phyloP scores from a whole-genome alignment of 257 asterid species.

The Misopates orontium region DNA sequence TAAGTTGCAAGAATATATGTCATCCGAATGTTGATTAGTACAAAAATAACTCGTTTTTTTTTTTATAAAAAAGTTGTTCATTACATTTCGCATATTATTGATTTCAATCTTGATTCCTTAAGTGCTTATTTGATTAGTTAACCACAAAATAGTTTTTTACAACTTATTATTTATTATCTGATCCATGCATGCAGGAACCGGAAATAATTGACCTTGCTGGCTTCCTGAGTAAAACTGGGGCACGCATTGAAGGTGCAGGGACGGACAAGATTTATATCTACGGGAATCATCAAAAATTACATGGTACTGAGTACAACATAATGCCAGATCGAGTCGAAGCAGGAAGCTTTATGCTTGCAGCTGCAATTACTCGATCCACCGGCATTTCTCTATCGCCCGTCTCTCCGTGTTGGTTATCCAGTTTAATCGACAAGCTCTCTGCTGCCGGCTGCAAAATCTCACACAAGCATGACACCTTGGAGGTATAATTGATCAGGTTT shows the following conservation, averaged over 20 bases:
- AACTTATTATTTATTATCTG: too few species aligned
- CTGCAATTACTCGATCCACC: constrained; percentile 48
- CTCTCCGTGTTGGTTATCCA: constrained; percentile 15
- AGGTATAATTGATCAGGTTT: too few species aligned
- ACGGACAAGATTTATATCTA: constrained; percentile 29
- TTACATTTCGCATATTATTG: too few species aligned
- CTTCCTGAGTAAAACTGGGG: constrained; percentile 41
- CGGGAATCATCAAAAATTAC: constrained; percentile 30
- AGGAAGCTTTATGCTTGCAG: constrained; percentile 49
- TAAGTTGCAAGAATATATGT: too few species aligned
- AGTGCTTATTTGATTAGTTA: too few species aligned
- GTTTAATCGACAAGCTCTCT: constrained; percentile 33
- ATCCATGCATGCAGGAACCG: constrained; percentile 38
- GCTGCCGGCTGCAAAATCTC: constrained; percentile 39
- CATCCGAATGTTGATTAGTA: too few species aligned
- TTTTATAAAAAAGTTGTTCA: too few species aligned
- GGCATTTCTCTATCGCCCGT: constrained; percentile 41
- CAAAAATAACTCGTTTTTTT: too few species aligned
- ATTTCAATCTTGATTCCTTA: too few species aligned
- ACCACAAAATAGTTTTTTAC: too few species aligned
- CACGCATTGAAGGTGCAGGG: constrained; percentile 41
- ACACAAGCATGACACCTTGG: constrained; percentile 23
- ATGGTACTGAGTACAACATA: constrained; percentile 35
- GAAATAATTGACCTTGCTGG: constrained; percentile 45
- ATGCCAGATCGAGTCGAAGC: constrained; percentile 50